Percentiles rank a stretch among this genome's conserved stretches.
Evolutionary conservation across 2,329 filamentous ascomycete genomes (phyloP).

Genomic region (Penicillium sp.): DNA sequence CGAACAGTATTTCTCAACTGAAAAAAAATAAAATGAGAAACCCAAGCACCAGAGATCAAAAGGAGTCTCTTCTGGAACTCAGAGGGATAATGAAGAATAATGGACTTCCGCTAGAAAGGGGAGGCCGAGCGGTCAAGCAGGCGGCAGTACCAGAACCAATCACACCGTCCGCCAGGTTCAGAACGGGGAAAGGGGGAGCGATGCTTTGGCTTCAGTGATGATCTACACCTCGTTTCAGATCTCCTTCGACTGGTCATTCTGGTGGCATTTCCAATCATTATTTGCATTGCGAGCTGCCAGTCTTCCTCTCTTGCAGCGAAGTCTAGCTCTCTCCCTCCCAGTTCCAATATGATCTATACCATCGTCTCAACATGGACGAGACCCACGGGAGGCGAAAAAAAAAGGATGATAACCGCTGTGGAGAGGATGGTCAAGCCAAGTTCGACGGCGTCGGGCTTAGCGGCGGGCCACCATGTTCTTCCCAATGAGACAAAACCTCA

Average conservation of each 20-base stretch:
- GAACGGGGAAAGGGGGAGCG: conserved; percentile 13
- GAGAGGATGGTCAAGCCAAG: background rate
- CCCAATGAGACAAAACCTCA: too few species aligned
- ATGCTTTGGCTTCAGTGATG: conserved; percentile 6
- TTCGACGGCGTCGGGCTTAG: background rate
- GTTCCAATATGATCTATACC: too few species aligned
- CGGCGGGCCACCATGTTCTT: too few species aligned
- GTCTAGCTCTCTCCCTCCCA: too few species aligned
- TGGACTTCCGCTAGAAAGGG: conserved; percentile 20
- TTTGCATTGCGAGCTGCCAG: too few species aligned
- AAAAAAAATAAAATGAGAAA: too few species aligned
- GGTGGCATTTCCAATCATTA: too few species aligned
- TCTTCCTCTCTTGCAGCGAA: too few species aligned
- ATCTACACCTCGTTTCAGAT: background rate
- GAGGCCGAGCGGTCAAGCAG: conserved; percentile 21
- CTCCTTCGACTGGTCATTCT: too few species aligned
- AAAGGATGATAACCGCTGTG: background rate
- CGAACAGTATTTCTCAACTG: too few species aligned
- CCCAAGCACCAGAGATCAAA: too few species aligned
- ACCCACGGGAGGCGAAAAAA: conserved; percentile 7
- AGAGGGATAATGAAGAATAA: background rate
- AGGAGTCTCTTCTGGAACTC: background rate
- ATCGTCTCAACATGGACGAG: background rate
- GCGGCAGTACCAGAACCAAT: conserved; percentile 20
- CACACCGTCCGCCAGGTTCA: conserved; percentile 4